Evolutionary conservation across 176 grass and related monocot species (phyloP).

Genomic region (Aegilops tauschii): DNA sequence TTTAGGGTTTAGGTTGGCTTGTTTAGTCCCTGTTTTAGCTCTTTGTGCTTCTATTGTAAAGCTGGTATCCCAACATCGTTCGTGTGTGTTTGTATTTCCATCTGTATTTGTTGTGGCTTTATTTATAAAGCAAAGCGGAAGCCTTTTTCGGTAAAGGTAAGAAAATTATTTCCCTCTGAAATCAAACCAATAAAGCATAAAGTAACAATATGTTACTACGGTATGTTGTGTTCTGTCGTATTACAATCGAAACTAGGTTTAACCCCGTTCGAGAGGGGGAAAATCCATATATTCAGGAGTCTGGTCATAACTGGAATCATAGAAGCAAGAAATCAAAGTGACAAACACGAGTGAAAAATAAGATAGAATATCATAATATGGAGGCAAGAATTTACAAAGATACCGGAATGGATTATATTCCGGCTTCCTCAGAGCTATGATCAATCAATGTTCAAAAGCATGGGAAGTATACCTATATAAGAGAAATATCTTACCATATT

Average conservation of each 20-base stretch:
- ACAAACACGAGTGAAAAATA: background rate
- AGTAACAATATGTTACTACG: background rate
- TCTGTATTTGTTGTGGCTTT: too few relatives aligned
- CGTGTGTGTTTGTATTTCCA: too few relatives aligned
- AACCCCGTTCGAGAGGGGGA: background rate
- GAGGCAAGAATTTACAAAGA: background rate
- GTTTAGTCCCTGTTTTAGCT: too few relatives aligned
- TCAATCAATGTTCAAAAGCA: background rate
- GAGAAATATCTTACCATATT: background rate
- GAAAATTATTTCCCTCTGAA: background rate
- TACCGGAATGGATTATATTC: background rate
- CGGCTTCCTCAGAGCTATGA: background rate
- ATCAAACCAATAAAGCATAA: background rate
- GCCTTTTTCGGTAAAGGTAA: too few relatives aligned
- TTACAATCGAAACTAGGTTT: background rate
- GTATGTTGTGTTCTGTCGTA: background rate
- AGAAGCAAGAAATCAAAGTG: conserved; percentile 8
- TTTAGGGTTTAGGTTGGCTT: too few relatives aligned
- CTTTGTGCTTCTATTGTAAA: too few relatives aligned
- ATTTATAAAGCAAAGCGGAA: too few relatives aligned
- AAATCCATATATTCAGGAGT: background rate
- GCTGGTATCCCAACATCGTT: too few relatives aligned
- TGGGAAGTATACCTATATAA: background rate
- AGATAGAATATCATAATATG: background rate
- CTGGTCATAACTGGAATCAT: background rate